A percentile compares a stretch with the other conserved stretches of the same genome.
phyloP scores from a whole-genome alignment of 1,139 yeast genomes.

The Suhomyces guaymorum region DNA sequence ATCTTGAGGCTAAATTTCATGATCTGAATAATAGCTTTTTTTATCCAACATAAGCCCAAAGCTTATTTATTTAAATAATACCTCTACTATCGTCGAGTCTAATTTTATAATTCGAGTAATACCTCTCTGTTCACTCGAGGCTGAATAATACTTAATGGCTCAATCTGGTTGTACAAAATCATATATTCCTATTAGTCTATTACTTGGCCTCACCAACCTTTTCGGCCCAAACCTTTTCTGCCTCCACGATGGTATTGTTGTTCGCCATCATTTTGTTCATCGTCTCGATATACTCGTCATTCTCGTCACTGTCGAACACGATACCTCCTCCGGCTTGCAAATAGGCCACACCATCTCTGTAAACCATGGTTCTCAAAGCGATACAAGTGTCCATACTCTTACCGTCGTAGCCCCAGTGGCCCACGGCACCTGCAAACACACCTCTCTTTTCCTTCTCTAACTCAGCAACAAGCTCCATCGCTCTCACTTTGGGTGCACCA shows the following conservation, averaged over 20 bases:
- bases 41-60: too few species aligned
- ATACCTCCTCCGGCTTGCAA: constrained; percentile 99
- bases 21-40: too few species aligned
- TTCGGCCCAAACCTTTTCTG: constrained; percentile 76
- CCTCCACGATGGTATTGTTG: constrained; percentile 83
- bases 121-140: too few species aligned
- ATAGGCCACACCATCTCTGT: constrained; percentile 85
- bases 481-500: constrained; percentile 96
- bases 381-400: constrained; percentile 95
- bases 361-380: constrained; percentile 95
- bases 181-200: too few species aligned
- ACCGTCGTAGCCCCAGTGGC: constrained; percentile 95
- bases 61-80: too few species aligned
- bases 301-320: constrained; percentile 91
- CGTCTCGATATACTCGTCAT: constrained; percentile 93
- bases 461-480: constrained; percentile 92
- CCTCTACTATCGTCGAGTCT: too few species aligned
- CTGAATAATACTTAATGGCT: too few species aligned
- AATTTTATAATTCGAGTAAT: too few species aligned
- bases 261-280: constrained; percentile 97
- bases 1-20: too few species aligned
- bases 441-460: constrained; percentile 92
- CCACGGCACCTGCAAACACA: constrained; percentile 98
- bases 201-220: constrained; percentile 34
- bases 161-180: too few species aligned